Base-by-base conservation (phyloP, 1,139 yeast species). In the Neolecta irregularis region DNA sequence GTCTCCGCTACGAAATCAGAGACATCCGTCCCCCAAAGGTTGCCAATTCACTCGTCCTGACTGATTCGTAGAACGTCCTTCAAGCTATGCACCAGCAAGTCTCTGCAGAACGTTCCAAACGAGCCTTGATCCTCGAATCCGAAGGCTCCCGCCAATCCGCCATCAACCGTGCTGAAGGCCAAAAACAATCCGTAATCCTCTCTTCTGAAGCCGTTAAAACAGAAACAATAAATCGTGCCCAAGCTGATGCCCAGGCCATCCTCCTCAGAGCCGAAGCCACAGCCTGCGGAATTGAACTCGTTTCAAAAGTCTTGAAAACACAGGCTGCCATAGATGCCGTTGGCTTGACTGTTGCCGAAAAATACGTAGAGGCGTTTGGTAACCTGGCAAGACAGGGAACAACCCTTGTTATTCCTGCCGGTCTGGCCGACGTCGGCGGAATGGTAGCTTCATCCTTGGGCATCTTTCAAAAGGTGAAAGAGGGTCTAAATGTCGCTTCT, bases 71-170 rank as follows among this genome's bases (percentile, higher is more conserved):
- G 12, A 15, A 28, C 12, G 12, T 6, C 11, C 8, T 28, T 2
- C 22, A n/a, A n/a, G n/a, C n/a, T n/a, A n/a, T n/a, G 93, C 92
- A 79, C 55, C 69, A 88, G 51, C 92, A 78, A 57, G 93, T 80
- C 7, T 68, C 77, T 39, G 91, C 92, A 21, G 93, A 80, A 54
- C 64, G 93, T 48, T 72, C 85, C 33, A 79, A 79, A 55, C 64
- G 92, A 44, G 93, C 93, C 2, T 88, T 78, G 53, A 80, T 79
- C 45, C 65, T 79, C 53, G 93, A 79, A 50, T 72, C 83, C 35
- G 93, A 79, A 58, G 93, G 93, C 57, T 71, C 69, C 40, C 68
- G 85, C 51, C 83, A 76, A 51, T 64, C 80, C 22, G 74, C 69
- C 38, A 79, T 79, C 51, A 80, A 79, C 53, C 71, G 74, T 41